Evolutionary conservation across 176 grass and related monocot species (phyloP).

Genomic region (Ensete ventricosum): DNA sequence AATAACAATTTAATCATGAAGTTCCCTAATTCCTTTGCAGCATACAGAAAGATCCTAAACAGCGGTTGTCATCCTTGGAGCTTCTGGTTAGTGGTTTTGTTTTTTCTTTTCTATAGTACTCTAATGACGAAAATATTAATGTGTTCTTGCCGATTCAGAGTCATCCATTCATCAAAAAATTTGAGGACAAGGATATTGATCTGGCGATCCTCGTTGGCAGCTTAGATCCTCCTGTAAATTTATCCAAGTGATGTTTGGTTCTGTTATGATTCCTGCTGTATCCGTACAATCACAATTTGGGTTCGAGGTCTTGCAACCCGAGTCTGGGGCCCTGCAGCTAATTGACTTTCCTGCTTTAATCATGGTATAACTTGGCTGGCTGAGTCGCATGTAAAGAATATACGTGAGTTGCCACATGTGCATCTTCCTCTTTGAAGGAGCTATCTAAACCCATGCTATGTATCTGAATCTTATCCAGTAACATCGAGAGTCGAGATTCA

Average conservation of each 20-base stretch:
- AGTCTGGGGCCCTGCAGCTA: not conserved
- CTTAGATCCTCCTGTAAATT: constrained; percentile 74
- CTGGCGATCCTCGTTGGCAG: constrained; percentile 55
- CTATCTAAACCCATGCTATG: not conserved
- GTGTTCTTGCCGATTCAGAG: constrained; percentile 26
- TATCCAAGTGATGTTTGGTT: constrained; percentile 35
- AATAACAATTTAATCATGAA: not conserved
- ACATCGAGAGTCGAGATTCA: no score
- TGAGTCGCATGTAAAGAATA: not conserved
- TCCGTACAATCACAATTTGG: not conserved
- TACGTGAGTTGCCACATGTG: not conserved
- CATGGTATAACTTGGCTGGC: not conserved
- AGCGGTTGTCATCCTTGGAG: constrained; percentile 70
- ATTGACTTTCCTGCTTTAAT: not conserved
- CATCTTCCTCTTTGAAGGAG: not conserved
- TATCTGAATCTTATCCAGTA: not conserved
- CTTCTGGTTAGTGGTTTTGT: constrained; percentile 57
- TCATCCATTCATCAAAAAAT: constrained; percentile 93
- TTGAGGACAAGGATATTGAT: constrained; percentile 83
- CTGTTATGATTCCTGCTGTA: not conserved
- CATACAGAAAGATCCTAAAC: constrained; percentile 69
- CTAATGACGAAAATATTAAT: constrained; percentile 2
- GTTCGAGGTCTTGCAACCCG: not conserved
- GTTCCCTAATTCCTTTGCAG: constrained; percentile 28
- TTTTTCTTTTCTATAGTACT: not conserved